Base-by-base conservation (phyloP, 1,139 yeast species). In the Debaryomyces psychrophilus region DNA sequence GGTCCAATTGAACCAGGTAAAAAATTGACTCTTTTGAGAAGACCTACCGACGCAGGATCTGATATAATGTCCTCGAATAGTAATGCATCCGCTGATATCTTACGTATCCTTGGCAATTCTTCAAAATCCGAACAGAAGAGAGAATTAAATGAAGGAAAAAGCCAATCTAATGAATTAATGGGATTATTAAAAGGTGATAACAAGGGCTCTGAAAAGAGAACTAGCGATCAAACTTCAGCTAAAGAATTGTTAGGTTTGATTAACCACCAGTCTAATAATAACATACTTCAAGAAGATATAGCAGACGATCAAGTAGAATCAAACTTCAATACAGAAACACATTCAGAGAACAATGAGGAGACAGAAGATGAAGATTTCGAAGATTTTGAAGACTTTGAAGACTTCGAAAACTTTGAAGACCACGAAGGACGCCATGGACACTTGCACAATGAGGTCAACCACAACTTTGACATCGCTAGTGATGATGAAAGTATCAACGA, bases 301-400 rank as follows among this genome's bases (percentile, higher is more conserved):
- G 14, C 12, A 11, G 43, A 42, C 20, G 44, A 34, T 14, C 40
- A 26, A 17, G 37, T n/a, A n/a, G 33, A 33, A 29, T 45, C 41
- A 31, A 42, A 40, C 8, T 15, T 17, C 15, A 15, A 39, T 17
- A 29, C 37, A 18, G 45, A 39, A 28, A 14, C 11, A 35, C 23
- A 35, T 14, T 22, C 8, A 5, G 41, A 12, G 8, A 17, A 11
- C 18, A 5, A 18, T n/a, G 7, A 17, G 9, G 12, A 27, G 12
- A 31, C 46, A 18, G 49, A 46, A 8, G 53, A 47, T 23, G 53
- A 51, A 23, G 62, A 48, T 26, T 49, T 47, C 25, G 54, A 48
- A 17, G 53, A 48, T 37, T 71, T 72, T 50, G 73, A 69, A 38
- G 69, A 70, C 44, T 66, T 59, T 44, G 68, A 67, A 36, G 69